Conservation (phyloP, 176 grass and related monocot genomes). For the Eleusine coracana region DNA sequence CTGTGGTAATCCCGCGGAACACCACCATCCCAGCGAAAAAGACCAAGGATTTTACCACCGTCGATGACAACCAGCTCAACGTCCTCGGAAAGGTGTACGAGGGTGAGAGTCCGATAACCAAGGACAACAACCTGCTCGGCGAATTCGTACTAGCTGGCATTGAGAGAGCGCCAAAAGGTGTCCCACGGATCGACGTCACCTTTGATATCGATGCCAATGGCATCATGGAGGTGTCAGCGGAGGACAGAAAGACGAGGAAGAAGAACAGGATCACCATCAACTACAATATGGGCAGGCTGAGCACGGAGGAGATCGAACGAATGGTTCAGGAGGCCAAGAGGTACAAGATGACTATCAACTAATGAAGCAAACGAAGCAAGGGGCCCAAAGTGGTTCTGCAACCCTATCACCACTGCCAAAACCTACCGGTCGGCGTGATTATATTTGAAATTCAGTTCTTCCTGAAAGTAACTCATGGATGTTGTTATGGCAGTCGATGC, state of each 20-base stretch:
- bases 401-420: neutral
- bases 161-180: conserved; percentile 29
- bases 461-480: neutral
- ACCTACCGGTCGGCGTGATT: neutral
- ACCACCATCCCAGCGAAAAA: conserved; percentile 45
- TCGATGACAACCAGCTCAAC: conserved; percentile 26
- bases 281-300: conserved; percentile 43
- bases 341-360: neutral
- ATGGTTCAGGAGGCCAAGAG: conserved; percentile 21
- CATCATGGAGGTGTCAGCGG: conserved; percentile 44
- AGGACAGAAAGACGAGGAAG: conserved; percentile 29
- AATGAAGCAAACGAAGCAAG: neutral
- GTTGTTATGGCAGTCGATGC: neutral
- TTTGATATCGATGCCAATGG: conserved; percentile 54
- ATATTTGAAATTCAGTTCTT: neutral
- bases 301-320: conserved; percentile 56
- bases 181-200: conserved; percentile 24
- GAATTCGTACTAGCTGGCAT: conserved; percentile 44
- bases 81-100: conserved; percentile 38
- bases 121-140: conserved; percentile 50
- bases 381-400: neutral
- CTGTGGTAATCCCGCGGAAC: conserved; percentile 45
- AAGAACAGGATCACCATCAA: conserved; percentile 50
- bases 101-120: conserved; percentile 44
- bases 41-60: neutral